These are phyloP conservation scores for Alternaria arbusti DNA, from an alignment of 2,329 filamentous ascomycete species.

Conservation along the genomic window DNA sequence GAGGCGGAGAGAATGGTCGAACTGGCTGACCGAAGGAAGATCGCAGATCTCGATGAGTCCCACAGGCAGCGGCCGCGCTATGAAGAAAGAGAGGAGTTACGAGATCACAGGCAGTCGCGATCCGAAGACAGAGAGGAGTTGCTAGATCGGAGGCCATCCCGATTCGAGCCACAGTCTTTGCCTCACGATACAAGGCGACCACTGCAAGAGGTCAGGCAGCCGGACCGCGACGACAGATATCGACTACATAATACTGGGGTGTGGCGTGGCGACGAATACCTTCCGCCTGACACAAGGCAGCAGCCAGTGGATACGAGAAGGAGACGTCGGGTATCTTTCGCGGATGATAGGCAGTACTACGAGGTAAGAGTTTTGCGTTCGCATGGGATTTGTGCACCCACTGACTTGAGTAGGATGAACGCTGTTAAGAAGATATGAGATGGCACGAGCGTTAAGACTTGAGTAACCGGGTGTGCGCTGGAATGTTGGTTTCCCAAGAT, in stretches of 20 bases:
- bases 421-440: not conserved
- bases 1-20: constrained; percentile 28
- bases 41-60: constrained; percentile 18
- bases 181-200: not conserved
- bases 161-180: not conserved
- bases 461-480: too few relatives aligned
- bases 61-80: not conserved
- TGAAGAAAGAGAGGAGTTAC: not conserved
- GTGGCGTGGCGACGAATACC: not conserved
- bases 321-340: not conserved
- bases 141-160: not conserved
- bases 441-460: not conserved
- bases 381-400: too few relatives aligned
- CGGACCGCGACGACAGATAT: not conserved
- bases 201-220: not conserved
- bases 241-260: not conserved
- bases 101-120: not conserved
- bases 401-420: not conserved
- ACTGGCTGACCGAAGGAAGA: constrained; percentile 21
- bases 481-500: not conserved
- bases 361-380: not conserved
- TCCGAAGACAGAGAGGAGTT: not conserved
- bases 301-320: not conserved
- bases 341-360: not conserved
- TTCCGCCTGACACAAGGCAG: not conserved